Evolutionary conservation across 805 yeast species (phyloP).

Genomic region (Suhomyces sp.): DNA sequence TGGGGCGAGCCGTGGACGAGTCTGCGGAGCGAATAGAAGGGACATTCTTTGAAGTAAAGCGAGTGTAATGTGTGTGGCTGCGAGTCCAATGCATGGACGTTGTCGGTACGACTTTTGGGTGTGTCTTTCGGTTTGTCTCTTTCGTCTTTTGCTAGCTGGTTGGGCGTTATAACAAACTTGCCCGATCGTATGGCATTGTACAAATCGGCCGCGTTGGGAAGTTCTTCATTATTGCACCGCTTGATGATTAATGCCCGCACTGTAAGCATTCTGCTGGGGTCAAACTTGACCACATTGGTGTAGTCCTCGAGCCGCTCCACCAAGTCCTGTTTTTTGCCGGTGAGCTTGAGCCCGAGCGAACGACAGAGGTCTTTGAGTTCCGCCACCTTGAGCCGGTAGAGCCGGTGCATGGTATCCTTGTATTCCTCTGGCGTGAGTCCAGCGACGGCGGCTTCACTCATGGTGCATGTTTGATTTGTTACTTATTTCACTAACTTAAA

Average conservation of each 20-base stretch:
- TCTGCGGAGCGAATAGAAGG: constrained; percentile 52
- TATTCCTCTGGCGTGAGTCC: constrained; percentile 11
- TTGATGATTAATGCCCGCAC: constrained; percentile 43
- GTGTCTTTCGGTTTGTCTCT: too few species aligned
- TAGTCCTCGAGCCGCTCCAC: constrained; percentile 51
- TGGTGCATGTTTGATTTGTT: not conserved
- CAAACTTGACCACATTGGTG: constrained; percentile 38
- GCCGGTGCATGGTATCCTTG: constrained; percentile 25
- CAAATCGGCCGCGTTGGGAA: constrained; percentile 37
- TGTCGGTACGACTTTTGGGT: not conserved
- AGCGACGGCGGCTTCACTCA: constrained; percentile 1
- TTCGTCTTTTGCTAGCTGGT: not conserved
- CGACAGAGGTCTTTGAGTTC: constrained; percentile 54
- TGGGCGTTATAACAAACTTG: constrained; percentile 10
- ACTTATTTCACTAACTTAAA: not conserved
- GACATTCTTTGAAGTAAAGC: constrained; percentile 50
- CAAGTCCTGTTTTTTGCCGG: constrained; percentile 63
- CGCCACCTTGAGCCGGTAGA: constrained; percentile 44
- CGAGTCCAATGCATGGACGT: constrained; percentile 1
- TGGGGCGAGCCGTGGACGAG: constrained; percentile 50
- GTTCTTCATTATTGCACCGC: constrained; percentile 29
- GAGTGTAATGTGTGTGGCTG: constrained; percentile 32
- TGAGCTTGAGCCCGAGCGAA: constrained; percentile 44
- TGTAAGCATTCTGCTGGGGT: constrained; percentile 43
- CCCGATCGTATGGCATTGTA: constrained; percentile 28